These are phyloP conservation scores for Fabrea salina DNA, from an alignment of 169 alveolate genomes.

Conservation along the genomic window DNA sequence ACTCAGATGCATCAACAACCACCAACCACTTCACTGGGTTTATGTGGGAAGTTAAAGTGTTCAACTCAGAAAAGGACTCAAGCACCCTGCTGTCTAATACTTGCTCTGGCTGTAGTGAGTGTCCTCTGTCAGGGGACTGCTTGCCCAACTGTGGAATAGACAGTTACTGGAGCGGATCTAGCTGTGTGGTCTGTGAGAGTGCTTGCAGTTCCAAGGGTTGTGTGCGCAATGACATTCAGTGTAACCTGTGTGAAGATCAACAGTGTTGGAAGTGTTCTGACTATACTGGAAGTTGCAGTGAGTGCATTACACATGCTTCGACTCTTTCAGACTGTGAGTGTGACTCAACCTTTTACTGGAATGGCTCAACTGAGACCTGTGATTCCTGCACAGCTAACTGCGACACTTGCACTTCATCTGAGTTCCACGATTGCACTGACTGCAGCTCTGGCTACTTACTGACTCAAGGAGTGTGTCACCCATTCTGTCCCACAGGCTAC, in stretches of 20 bases:
- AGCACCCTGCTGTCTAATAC: too few species aligned
- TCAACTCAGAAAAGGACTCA: too few species aligned
- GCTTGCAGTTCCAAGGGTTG: too few species aligned
- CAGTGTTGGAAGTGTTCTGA: too few species aligned
- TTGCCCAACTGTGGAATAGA: neutral
- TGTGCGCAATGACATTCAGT: too few species aligned
- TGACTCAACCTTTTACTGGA: neutral
- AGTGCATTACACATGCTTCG: neutral
- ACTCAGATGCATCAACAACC: too few species aligned
- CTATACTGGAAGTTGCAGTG: too few species aligned
- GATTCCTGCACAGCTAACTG: neutral
- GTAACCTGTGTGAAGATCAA: too few species aligned
- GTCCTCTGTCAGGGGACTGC: neutral
- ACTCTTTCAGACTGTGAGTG: neutral
- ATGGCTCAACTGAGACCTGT: neutral
- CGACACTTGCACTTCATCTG: neutral
- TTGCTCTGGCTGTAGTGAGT: neutral
- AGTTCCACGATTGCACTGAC: neutral
- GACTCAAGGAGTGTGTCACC: neutral
- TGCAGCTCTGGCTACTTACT: neutral
- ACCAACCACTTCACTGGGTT: too few species aligned
- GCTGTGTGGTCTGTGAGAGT: too few species aligned
- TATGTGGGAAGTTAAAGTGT: too few species aligned
- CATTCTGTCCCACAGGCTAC: conserved; percentile 11
- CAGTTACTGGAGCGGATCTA: neutral